Evolutionary conservation across 305 asterid genomes (phyloP), one percentile per base, ranked within the genome.

Genomic region (Fraxinus albicans): DNA sequence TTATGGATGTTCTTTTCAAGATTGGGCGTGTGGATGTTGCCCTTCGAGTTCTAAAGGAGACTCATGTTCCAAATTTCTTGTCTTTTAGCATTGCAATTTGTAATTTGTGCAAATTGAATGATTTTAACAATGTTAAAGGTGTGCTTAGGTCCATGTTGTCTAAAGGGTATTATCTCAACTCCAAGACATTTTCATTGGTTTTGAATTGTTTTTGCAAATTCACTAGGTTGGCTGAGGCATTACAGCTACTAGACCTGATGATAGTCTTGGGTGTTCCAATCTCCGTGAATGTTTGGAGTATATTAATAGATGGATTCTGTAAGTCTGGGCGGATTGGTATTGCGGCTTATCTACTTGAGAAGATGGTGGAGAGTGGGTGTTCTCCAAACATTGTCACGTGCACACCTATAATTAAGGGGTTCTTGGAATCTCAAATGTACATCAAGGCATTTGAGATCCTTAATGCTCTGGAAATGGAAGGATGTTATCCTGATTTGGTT

Each of bases 341-440:
- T 80, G 96, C 97, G 4, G 86, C 86, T 73, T 86, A 83, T 84
- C 84, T 90, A 8, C 90, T 91, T 3, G 87, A 88, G 80, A 92
- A 89, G 83, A 92, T 93, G 94, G 78, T 88, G 21, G 86, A 80
- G 79, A 69, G 81, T 82, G 93, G 94, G 33, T 88, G 87, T 86
- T 86, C 91, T 15, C 97, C 94, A 2, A 89, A 89, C 74, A 84
- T 90, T 58, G 92, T 91, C 70, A 85, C 96, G 1, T 92, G 90
- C 88, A 94, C 97, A 1, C 85, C 97, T 65, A 77, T 94, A 84
- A 86, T 94, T 60, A 94, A 92, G 86, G 94, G 92, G 9, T 86
- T 89, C 86, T 80, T 94, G 81, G 91, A 91, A 81, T 85, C 88
- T 70, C 78, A 70, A 21, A 88, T 84, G 90, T 89, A 91, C 25